Evolutionary conservation across 163 green algal species (phyloP), one percentile per base, ranked within the genome.

Genomic region (Chloromonas sp.): DNA sequence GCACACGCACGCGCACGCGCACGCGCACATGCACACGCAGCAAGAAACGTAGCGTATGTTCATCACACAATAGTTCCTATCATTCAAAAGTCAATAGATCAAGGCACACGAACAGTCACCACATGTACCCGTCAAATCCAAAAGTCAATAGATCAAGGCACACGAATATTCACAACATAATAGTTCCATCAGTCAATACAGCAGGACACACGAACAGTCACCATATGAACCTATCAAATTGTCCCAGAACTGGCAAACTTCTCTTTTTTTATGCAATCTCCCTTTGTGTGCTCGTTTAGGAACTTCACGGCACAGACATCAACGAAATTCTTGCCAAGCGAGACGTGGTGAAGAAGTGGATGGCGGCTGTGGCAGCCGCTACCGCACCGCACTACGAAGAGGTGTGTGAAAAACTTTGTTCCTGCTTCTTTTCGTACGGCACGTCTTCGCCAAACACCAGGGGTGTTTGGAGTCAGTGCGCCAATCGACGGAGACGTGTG

Each of bases 281-380:
- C 66, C 66, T 57, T 79, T 36, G 74, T 59, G 13, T 79, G 57
- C 71, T 3, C 14, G 57, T 81, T 36, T 57, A 81, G 77, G 77
- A 81, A 2, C n/a, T 15, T 3, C 77, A 81, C n/a, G 77, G 77
- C n/a, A 57, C 61, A 57, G 77, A 80, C 66, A 88, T 92, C 79
- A 82, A 84, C 0, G 79, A 90, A 77, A 83, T 93, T 14, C 81
- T 93, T 58, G 86, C 60, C 3, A 84, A 85, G 14, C 77, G 87
- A 61, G 78, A 85, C 0, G 36, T 71, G 0, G 74, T 93, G 8
- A 15, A 57, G 0, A 79, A 87, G 13, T 93, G 89, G 89, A 90
- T 93, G 82, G 59, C 2, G 60, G 61, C 78, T 0, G 81, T 93
- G 71, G 15, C 70, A 0, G 11, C 60, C 0, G 85, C 79, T 36